These are phyloP conservation scores for Aspergillus sp. DNA, from an alignment of 2,329 filamentous ascomycete genomes.

Conservation along the genomic window DNA sequence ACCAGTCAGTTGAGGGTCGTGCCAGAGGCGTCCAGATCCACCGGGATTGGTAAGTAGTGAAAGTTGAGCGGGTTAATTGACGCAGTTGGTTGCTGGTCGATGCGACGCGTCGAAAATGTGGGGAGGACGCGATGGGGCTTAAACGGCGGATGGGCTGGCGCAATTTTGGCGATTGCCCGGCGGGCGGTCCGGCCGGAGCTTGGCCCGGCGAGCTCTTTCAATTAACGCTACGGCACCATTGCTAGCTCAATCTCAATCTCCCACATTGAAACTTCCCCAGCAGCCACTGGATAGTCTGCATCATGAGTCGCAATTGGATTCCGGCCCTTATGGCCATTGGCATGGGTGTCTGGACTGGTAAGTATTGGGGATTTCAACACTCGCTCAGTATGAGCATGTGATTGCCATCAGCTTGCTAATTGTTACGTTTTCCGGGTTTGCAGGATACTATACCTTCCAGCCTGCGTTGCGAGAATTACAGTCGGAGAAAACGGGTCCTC, in stretches of 20 bases:
- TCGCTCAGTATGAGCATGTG: background rate
- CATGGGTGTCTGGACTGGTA: conserved; percentile 46
- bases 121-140: conserved; percentile 28
- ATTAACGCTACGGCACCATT: conserved; percentile 1
- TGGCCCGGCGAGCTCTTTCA: conserved; percentile 14
- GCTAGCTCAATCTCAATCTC: conserved; percentile 7
- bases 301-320: conserved; percentile 43
- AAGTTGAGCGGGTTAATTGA: background rate
- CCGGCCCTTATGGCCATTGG: conserved; percentile 42
- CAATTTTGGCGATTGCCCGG: conserved; percentile 27
- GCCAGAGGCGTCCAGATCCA: background rate
- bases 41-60: background rate
- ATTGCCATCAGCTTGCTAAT: conserved; percentile 2
- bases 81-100: conserved; percentile 1
- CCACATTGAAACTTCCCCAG: conserved; percentile 1
- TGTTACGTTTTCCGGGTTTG: background rate
- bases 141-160: conserved; percentile 12
- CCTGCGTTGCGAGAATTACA: conserved; percentile 43
- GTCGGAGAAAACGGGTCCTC: conserved; percentile 27
- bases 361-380: background rate
- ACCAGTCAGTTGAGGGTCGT: background rate
- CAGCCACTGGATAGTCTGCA: conserved; percentile 2
- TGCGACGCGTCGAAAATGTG: conserved; percentile 30
- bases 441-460: conserved; percentile 49
- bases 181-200: background rate